Evolutionary conservation across 2,329 filamentous ascomycete genomes (phyloP).

Genomic region (Fonsecaea pedrosoi): DNA sequence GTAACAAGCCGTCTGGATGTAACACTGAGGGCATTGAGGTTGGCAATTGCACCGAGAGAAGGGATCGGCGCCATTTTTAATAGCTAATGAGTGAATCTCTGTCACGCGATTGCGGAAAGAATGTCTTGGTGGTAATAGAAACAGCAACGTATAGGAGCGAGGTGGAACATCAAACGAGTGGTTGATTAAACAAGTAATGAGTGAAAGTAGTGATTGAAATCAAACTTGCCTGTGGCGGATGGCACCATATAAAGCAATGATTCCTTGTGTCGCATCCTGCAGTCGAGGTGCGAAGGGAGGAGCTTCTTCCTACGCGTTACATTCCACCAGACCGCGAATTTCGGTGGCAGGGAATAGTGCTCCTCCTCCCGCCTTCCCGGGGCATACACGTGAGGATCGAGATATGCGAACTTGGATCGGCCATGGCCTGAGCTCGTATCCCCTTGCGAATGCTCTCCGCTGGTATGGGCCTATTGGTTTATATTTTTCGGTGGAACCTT

Average conservation of each 20-base stretch:
- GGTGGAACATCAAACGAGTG: slow-evolving; percentile 5
- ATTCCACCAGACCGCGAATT: slow-evolving; percentile 8
- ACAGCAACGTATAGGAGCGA: neutral
- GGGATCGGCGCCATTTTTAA: slow-evolving; percentile 25
- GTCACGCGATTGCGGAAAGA: slow-evolving; percentile 3
- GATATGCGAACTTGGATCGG: neutral
- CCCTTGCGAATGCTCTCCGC: neutral
- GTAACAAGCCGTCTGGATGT: slow-evolving; percentile 12
- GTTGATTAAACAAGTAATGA: slow-evolving; percentile 3
- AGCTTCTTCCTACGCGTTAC: neutral
- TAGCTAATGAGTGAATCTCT: slow-evolving; percentile 10
- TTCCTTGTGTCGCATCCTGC: neutral
- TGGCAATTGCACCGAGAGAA: slow-evolving; percentile 12
- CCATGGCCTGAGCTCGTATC: slow-evolving; percentile 9
- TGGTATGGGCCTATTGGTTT: neutral
- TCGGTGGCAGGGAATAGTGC: neutral
- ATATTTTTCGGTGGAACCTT: neutral
- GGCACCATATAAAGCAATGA: slow-evolving; percentile 9
- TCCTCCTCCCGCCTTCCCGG: neutral
- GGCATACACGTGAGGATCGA: neutral
- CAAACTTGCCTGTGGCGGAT: slow-evolving; percentile 9
- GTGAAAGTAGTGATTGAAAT: slow-evolving; percentile 17
- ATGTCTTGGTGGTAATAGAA: neutral
- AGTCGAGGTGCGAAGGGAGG: neutral
- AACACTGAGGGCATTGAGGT: neutral